Conservation (phyloP, 306 rosid genomes). For the Pueraria montana region DNA sequence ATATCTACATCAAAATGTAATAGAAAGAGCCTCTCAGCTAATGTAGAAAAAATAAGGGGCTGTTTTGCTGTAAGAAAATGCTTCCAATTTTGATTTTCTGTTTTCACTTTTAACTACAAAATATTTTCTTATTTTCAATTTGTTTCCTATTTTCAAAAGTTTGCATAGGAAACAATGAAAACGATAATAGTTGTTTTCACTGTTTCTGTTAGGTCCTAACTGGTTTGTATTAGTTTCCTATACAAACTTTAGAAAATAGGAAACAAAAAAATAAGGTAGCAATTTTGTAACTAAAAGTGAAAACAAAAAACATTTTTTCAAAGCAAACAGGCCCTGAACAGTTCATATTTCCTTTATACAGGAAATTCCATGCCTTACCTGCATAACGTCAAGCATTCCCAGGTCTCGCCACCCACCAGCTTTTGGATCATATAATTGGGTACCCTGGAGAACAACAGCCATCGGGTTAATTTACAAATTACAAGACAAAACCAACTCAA, state of each 20-base stretch:
- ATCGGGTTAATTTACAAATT: conserved; percentile 27
- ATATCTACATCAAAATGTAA: conserved; percentile 65
- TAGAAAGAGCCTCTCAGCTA: conserved; percentile 39
- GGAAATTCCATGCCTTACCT: conserved; percentile 61
- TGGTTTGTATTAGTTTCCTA: neutral
- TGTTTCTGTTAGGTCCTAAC: neutral
- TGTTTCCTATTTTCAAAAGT: neutral
- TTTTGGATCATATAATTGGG: conserved; percentile 96
- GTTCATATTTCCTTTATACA: conserved; percentile 32
- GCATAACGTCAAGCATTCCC: conserved; percentile 99
- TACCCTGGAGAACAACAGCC: conserved; percentile 69
- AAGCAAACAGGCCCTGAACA: neutral
- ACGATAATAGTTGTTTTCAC: neutral
- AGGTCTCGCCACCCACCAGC: conserved; percentile 99
- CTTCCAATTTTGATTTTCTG: neutral
- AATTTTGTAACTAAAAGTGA: neutral
- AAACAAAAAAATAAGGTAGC: conserved; percentile 4
- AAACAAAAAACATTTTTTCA: neutral
- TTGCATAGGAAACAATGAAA: neutral
- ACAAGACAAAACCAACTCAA: conserved; percentile 37
- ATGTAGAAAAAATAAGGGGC: conserved; percentile 10
- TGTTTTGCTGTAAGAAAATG: neutral
- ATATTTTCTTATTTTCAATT: neutral
- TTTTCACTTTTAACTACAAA: neutral
- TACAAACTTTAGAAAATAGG: neutral